A percentile compares a stretch with the other conserved stretches of the same genome.
Evolutionary conservation across 768 basidiomycete species (phyloP).

Genomic region (Austroboletus festivus): DNA sequence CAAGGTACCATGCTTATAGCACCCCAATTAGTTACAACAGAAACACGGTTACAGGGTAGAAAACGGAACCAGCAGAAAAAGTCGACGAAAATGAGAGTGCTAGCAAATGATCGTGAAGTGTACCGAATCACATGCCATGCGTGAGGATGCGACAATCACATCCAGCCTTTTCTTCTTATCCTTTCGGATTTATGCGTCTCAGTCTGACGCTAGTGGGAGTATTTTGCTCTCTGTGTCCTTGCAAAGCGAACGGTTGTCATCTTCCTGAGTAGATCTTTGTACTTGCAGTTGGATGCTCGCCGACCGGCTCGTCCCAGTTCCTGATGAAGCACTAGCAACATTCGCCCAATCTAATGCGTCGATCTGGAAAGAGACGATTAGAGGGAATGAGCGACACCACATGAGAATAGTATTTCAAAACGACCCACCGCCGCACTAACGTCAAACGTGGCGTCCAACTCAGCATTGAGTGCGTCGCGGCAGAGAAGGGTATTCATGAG

Average conservation of each 20-base stretch:
- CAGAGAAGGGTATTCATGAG: background rate
- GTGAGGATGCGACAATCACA: background rate
- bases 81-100: background rate
- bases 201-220: background rate
- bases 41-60: too few species aligned
- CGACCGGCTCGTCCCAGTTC: background rate
- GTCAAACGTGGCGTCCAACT: conserved; percentile 39
- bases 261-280: background rate
- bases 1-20: background rate
- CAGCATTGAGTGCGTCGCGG: conserved; percentile 36
- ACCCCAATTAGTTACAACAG: too few species aligned
- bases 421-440: conserved; percentile 31
- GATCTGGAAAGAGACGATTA: conserved; percentile 1
- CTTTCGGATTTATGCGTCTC: background rate
- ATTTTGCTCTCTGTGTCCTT: background rate
- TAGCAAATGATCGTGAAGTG: background rate
- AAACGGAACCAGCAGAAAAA: too few species aligned
- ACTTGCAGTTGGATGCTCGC: conserved; percentile 1
- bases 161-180: background rate
- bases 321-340: background rate
- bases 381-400: too few species aligned
- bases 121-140: background rate
- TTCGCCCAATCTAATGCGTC: conserved; percentile 1
- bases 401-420: background rate
- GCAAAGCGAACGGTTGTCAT: background rate